Base-by-base conservation (phyloP, 257 asterid species). In the Penstemon newberryi region DNA sequence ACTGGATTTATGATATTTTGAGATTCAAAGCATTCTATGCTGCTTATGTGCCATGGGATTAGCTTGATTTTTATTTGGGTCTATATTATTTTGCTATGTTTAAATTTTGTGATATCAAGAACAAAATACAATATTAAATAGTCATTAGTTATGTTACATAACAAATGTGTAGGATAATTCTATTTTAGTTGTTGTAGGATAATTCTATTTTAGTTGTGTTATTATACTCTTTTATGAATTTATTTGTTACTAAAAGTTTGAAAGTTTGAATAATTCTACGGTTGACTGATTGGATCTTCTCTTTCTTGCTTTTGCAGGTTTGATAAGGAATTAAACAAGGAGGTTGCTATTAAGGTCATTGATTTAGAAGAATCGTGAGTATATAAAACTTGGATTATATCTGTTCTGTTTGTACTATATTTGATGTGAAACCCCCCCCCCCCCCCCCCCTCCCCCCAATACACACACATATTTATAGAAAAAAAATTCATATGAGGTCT, bases 311-410 rank as follows among this genome's bases (percentile, higher is more conserved):
- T 71, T 72, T 87, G 88, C 92, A 95, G 99, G 85, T 95, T 84
- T 62, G 99, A 95, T 66, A 89, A 84, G 77, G 98, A 95, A 66
- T 84, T 89, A 46, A 88, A 91, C 82, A 95, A 85, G 84, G 96
- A 81, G 73, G 97, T 95, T 63, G 99, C 99, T 72, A 89, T 95
- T 73, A 95, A 95, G 83, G 95, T 91, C 80, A 95, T 95, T 72
- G 99, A 95, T 82, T 90, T 95, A 58, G 99, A 95, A 81, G 99
- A 95, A 85, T 89, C 99, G 99, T 95, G 85, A 91, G 99, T 91
- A 63, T 76, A 71, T 63, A 71, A 15, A 56, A 56, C 66, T 60
- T 25, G 56, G 62, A 56, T 56, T 77, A 42, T 49, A 63, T 68
- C 40, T 73, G 49, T 41, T 68, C 40, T 73, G 49, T 41, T 49